Conservation (phyloP, 2,329 filamentous ascomycete species). For the Fusarium pseudocircinatum region DNA sequence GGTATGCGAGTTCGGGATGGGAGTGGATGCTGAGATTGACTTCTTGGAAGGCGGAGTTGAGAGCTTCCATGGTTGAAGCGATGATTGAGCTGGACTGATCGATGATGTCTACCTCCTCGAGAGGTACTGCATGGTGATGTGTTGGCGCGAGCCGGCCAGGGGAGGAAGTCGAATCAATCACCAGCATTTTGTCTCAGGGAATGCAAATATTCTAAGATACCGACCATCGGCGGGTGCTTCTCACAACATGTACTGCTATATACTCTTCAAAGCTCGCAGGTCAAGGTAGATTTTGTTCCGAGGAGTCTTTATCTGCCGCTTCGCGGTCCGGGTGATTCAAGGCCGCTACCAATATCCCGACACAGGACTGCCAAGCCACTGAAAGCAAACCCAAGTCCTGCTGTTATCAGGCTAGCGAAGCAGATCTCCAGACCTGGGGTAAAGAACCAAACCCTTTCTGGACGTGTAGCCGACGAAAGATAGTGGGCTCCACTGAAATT, state of each 20-base stretch:
- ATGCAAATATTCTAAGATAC: neutral
- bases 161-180: neutral
- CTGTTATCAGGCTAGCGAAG: neutral
- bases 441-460: neutral
- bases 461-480: neutral
- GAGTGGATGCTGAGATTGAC: neutral
- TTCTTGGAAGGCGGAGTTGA: neutral
- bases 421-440: neutral
- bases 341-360: neutral
- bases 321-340: fast-evolving
- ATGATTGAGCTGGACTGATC: neutral
- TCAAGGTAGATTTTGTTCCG: neutral
- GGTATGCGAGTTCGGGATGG: neutral
- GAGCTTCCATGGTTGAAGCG: neutral
- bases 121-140: fast-evolving
- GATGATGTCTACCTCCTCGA: neutral
- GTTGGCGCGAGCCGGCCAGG: neutral
- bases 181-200: neutral
- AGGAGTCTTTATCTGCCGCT: too few species aligned
- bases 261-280: neutral
- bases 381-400: neutral
- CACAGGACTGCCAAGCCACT: neutral
- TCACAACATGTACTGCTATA: neutral
- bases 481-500: neutral
- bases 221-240: fast-evolving